phyloP scores from a whole-genome alignment of 2,329 filamentous ascomycete genomes.

The Sporothrix humicola region DNA sequence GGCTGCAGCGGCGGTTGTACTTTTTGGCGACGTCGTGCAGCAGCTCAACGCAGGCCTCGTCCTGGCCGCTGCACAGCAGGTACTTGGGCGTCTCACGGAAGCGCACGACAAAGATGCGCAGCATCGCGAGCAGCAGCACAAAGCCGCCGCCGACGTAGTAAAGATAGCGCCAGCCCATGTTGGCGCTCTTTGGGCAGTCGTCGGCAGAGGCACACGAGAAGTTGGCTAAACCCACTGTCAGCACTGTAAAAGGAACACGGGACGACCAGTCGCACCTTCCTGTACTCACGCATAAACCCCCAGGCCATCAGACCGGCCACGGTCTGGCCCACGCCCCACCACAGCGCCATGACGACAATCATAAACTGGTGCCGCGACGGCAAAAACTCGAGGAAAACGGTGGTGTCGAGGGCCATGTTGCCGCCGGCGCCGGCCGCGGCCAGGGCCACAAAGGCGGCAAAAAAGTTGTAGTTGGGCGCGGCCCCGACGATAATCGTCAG shows the following conservation, averaged over 20 bases:
- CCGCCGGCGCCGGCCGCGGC: slow-evolving; percentile 23
- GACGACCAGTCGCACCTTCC: neutral
- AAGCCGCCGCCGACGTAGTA: slow-evolving; percentile 21
- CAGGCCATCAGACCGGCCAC: slow-evolving; percentile 21
- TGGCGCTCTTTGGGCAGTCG: slow-evolving; percentile 10
- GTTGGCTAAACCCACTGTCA: neutral
- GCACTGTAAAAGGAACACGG: neutral
- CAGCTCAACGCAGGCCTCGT: slow-evolving; percentile 22
- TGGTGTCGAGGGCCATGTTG: slow-evolving; percentile 23
- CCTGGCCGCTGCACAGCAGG: slow-evolving; percentile 22
- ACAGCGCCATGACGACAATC: slow-evolving; percentile 24
- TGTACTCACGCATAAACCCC: slow-evolving; percentile 25
- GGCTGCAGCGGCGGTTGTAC: slow-evolving; percentile 23
- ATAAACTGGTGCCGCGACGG: slow-evolving; percentile 23
- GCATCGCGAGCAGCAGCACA: slow-evolving; percentile 5
- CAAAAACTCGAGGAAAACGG: slow-evolving; percentile 23
- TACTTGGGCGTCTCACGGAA: slow-evolving; percentile 27
- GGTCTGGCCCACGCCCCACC: slow-evolving; percentile 25
- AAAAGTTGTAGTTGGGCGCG: slow-evolving; percentile 27
- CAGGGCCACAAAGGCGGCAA: slow-evolving; percentile 26
- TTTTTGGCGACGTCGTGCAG: slow-evolving; percentile 20
- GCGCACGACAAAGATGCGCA: slow-evolving; percentile 21
- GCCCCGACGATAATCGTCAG: slow-evolving; percentile 23
- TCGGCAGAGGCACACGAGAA: slow-evolving; percentile 3
- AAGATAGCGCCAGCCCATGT: slow-evolving; percentile 24